Evolutionary conservation across 345 rosid genomes (phyloP), one percentile per base, ranked within the genome.

Genomic region (Ceriops zippeliana): DNA sequence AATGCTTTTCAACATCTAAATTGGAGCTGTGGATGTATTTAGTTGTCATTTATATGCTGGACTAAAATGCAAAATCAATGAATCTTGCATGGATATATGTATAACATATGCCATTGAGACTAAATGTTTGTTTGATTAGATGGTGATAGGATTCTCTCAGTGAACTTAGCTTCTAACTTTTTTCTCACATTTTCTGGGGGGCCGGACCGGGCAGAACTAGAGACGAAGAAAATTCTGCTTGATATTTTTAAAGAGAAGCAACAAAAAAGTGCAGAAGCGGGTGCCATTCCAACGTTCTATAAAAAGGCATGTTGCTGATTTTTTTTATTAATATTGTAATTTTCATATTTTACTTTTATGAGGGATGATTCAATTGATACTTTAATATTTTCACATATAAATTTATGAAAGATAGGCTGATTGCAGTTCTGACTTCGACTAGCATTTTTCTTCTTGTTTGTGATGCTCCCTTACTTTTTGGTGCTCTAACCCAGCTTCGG

Each of bases 241-340:
- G 99, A 92, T 66, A 92, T 95, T 69, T 95, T 95, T 65, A 95
- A 92, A 77, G 99, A 90, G 38, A 95, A 92, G 87, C 98, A 95
- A 61, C 97, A 88, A 74, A 91, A 87, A 72, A 89, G 90, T 67
- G 90, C 89, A 62, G 97, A 90, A 79, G 92, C 91, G 21, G 98
- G 97, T 54, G 32, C 91, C 13, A 90, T 95, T 47, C 99, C 99
- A 3, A 86, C 92, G 68, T 95, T 95, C 82, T 95, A 92, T 69
- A 95, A 92, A 86, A 92, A 95, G 99, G 99, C 79, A 84, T 75
- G 95, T 71, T 26, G 49, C 49, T 42, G 49, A 42, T 2, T 13
- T 42, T 42, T 42, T 42, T 42, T 5, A 42, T 42, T 2, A 13
- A 15, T 42, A 42, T 24, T 60, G 28, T 51, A 38, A 51, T 66